phyloP scores from a whole-genome alignment of 345 rosid genomes.

The Linum usitatissimum region DNA sequence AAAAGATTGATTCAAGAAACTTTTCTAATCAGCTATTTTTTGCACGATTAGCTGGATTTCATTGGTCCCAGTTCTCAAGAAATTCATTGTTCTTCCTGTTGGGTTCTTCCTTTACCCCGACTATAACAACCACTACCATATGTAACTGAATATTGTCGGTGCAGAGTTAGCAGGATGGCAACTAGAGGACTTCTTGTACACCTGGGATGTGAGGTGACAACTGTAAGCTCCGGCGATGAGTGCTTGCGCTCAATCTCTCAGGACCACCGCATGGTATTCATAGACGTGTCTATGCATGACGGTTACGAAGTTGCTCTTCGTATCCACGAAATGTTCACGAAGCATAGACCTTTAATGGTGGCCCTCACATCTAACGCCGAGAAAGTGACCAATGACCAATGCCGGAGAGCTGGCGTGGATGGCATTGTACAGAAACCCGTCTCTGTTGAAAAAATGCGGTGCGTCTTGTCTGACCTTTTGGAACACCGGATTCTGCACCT shows the following conservation, averaged over 20 bases:
- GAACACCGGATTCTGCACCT: conserved; percentile 40
- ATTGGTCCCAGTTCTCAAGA: background rate
- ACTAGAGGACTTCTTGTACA: conserved; percentile 74
- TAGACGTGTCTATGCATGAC: conserved; percentile 59
- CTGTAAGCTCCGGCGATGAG: conserved; percentile 60
- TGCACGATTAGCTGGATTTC: background rate
- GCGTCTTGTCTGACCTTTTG: conserved; percentile 54
- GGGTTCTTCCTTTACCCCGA: background rate
- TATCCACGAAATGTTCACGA: conserved; percentile 51
- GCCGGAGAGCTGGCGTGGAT: conserved; percentile 78
- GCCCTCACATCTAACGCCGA: conserved; percentile 71
- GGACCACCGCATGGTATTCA: conserved; percentile 72
- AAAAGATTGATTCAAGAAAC: background rate
- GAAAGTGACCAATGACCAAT: conserved; percentile 62
- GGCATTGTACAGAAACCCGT: conserved; percentile 65
- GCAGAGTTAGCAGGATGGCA: conserved; percentile 79
- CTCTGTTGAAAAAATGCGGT: conserved; percentile 79
- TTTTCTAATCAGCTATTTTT: background rate
- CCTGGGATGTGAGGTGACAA: conserved; percentile 79
- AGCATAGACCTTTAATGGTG: conserved; percentile 69
- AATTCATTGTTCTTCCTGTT: too few species aligned
- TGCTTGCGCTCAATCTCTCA: conserved; percentile 50
- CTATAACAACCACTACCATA: background rate
- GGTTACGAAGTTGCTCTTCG: conserved; percentile 53
- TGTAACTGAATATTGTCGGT: conserved; percentile 2